A percentile compares a stretch with the other conserved stretches of the same genome.
These are phyloP conservation scores for Clathrospora elynae DNA, from an alignment of 2,329 filamentous ascomycete species.

Conservation along the genomic window DNA sequence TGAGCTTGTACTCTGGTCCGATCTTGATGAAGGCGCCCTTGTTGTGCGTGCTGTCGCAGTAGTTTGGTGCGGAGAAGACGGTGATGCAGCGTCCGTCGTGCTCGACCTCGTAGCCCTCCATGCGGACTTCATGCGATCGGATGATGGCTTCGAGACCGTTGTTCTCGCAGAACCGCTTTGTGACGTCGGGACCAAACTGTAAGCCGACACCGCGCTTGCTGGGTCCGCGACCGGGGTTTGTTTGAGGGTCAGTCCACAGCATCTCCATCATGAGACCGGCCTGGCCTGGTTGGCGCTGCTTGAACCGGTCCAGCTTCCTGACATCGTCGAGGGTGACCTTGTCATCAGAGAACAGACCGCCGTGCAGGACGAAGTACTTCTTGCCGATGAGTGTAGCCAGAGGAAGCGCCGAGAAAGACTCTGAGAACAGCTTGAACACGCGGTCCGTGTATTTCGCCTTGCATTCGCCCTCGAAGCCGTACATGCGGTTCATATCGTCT, in stretches of 20 bases:
- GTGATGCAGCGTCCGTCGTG: constrained; percentile 96
- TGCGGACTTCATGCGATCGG: constrained; percentile 94
- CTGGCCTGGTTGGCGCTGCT: constrained; percentile 90
- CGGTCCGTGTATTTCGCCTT: constrained; percentile 97
- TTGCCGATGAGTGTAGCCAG: constrained; percentile 88
- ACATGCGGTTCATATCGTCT: constrained; percentile 98
- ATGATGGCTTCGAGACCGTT: constrained; percentile 95
- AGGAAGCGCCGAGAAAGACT: constrained; percentile 93
- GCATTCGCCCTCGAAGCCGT: constrained; percentile 98
- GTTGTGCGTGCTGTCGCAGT: constrained; percentile 98
- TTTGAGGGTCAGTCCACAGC: constrained; percentile 98
- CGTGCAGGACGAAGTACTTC: constrained; percentile 91
- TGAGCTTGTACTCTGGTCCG: constrained; percentile 85
- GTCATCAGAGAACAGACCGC: constrained; percentile 94
- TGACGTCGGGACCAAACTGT: constrained; percentile 96
- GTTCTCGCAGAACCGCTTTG: constrained; percentile 93
- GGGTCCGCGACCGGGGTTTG: constrained; percentile 81
- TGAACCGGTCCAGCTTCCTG: constrained; percentile 86
- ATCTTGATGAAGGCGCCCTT: constrained; percentile 99
- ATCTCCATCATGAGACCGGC: constrained; percentile 99
- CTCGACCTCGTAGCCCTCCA: constrained; percentile 99
- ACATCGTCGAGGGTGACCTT: constrained; percentile 91
- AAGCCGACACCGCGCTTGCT: constrained; percentile 96
- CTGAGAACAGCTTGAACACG: constrained; percentile 95
- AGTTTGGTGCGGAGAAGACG: constrained; percentile 97